Evolutionary conservation across 129 eudicot species (phyloP), one percentile per base, ranked within the genome.

Genomic region (Pittosporum tobira): DNA sequence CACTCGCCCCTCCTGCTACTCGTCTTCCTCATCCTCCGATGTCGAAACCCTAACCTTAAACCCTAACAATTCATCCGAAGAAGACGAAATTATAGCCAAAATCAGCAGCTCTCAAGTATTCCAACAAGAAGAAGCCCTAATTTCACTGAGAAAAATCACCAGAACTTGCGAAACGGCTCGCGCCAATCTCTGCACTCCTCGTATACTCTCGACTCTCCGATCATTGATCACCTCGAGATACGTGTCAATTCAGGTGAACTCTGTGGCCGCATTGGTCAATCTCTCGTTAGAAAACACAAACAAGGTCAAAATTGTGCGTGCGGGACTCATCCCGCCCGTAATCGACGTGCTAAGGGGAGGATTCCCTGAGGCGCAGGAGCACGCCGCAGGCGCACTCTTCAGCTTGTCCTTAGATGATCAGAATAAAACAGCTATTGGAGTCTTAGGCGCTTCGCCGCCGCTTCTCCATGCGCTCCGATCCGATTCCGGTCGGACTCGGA

Each of bases 351-450:
- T 88, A 28, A 63, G 62, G 55, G 75, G 84, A 0, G 94, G 96
- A 21, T 81, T 60, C 48, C 70, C 78, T 0, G 96, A 84, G 58
- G 79, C 94, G 11, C 94, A 79, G 72, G 96, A 81, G 64, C 96
- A 88, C 24, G 96, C 94, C 7, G 85, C 89, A 15, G 94, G 96
- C 0, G 96, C 87, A 18, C 49, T 88, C 36, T 88, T 88, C 65
- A 88, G 96, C 36, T 61, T 88, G 20, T 77, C 96, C 0, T 79
- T 88, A 2, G 94, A 84, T 15, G 82, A 88, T 48, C 89, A 71
- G 63, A 88, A 88, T 74, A 88, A 88, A 59, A 88, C 96, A 0
- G 96, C 96, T 2, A 78, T 88, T 0, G 96, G 96, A 0, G 96
- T 88, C 7, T 58, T 88, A 10, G 96, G 96, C 14, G 94, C 89